Evolutionary conservation across 2,329 filamentous ascomycete genomes (phyloP), one percentile per base, ranked within the genome.

Genomic region (Colletotrichum brevisporum): DNA sequence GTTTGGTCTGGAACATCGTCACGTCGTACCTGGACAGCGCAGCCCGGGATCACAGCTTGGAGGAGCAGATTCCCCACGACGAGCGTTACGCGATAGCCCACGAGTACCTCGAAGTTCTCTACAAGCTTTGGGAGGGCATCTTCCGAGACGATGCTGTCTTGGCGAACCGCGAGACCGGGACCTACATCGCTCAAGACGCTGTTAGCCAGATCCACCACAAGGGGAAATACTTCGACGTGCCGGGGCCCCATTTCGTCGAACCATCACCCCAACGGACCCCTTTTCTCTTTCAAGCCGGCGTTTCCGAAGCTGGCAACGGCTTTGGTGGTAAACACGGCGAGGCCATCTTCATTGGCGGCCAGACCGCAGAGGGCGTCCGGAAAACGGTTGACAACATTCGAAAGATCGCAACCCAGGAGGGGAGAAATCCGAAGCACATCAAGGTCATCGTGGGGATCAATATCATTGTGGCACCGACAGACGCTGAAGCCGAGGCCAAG

Each of bases 21-120:
- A 92, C 91, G 0, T 88, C 89, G 26, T 92, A 92, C 72, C 83
- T 92, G 1, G 89, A 92, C 73, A 90, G 87, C 2, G 90, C 91
- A 0, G 90, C 90, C 0, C 82, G 87, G 1, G 92, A 92, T 71
- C 80, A 92, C 43, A 88, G 89, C 0, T 84, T 85, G 63, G 79
- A 83, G 1, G 82, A 88, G 41, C 89, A 91, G 72, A 82, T 84
- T 1, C 79, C 74, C 4, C 77, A 80, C 43, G 79, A 80, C 27
- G 87, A 88, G 74, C 83, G 88, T 60, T 92, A 92, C 73, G 81
- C 79, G 9, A 83, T 86, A n/a, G 89, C 84, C 2, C 89, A 88
- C 72, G 90, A 88, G 78, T 92, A 87, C 72, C 80, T 88, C 60
- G 78, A 85, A 67, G 86, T 89, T 16, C 83, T 85, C 47, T 86